A percentile compares a stretch with the other conserved stretches of the same genome.
phyloP scores from a whole-genome alignment of 2,329 filamentous ascomycete genomes.

The Xylaria polymorpha region DNA sequence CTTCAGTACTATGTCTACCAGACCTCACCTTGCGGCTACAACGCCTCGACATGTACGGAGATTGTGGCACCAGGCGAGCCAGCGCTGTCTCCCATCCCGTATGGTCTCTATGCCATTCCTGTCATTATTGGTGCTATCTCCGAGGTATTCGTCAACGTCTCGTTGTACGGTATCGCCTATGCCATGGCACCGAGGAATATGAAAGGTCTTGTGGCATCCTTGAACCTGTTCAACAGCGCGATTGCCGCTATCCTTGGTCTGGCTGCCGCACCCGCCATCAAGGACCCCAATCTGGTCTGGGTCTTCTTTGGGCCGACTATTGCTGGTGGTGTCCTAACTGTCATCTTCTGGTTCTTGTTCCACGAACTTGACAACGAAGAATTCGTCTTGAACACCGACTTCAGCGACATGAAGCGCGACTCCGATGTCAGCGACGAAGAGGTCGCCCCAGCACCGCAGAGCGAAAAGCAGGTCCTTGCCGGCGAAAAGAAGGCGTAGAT shows the following conservation, averaged over 20 bases:
- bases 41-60: conserved; percentile 48
- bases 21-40: conserved; percentile 47
- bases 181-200: conserved; percentile 83
- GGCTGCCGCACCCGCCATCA: conserved; percentile 56
- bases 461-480: conserved; percentile 69
- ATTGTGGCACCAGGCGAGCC: conserved; percentile 42
- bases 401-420: conserved; percentile 48
- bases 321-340: conserved; percentile 43
- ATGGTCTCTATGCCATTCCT: conserved; percentile 53
- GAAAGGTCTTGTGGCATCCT: conserved; percentile 77
- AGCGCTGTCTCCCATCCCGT: conserved; percentile 45
- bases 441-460: conserved; percentile 46
- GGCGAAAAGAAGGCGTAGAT: conserved; percentile 44
- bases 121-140: conserved; percentile 64
- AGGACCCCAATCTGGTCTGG: conserved; percentile 61
- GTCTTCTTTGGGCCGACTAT: conserved; percentile 50
- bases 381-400: conserved; percentile 48
- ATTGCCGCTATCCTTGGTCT: conserved; percentile 76
- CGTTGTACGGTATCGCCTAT: conserved; percentile 79
- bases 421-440: conserved; percentile 47
- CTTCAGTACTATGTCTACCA: conserved; percentile 49
- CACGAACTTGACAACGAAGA: conserved; percentile 47
- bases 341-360: conserved; percentile 49
- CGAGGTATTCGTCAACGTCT: conserved; percentile 66
- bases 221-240: conserved; percentile 78